Evolutionary conservation across 805 yeast genomes (phyloP).

Genomic region (Spathaspora gorwiae): DNA sequence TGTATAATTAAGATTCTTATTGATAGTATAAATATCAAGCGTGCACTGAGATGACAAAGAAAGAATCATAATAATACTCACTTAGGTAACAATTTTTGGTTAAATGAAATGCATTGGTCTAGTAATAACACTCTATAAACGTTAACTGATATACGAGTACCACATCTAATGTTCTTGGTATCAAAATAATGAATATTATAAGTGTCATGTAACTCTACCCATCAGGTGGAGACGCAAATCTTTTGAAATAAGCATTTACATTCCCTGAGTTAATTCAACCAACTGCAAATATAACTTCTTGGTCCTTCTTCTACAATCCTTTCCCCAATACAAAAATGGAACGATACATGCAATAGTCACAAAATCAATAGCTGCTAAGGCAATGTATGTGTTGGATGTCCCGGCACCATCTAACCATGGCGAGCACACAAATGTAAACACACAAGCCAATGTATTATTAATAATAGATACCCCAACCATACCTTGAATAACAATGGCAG

Average conservation of each 20-base stretch:
- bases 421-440: conserved; percentile 63
- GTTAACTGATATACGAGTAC: too few relatives aligned
- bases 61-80: too few relatives aligned
- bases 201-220: too few relatives aligned
- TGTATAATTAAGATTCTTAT: too few relatives aligned
- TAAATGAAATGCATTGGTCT: too few relatives aligned
- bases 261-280: conserved; percentile 39
- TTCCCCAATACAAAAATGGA: conserved; percentile 60
- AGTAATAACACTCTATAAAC: too few relatives aligned
- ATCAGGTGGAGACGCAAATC: too few relatives aligned
- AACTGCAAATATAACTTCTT: conserved; percentile 50
- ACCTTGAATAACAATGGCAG: conserved; percentile 65
- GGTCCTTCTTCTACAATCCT: conserved; percentile 54
- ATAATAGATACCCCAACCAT: conserved; percentile 67
- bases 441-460: conserved; percentile 60
- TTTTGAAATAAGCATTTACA: background rate
- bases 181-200: too few relatives aligned
- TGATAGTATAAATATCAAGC: too few relatives aligned
- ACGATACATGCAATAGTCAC: conserved; percentile 52
- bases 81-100: too few relatives aligned
- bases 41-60: too few relatives aligned
- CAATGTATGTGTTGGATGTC: conserved; percentile 54
- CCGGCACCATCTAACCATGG: conserved; percentile 56
- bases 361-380: conserved; percentile 56
- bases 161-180: too few relatives aligned